These are phyloP conservation scores for Fusarium luffae DNA, from an alignment of 2,329 filamentous ascomycete genomes.

Conservation along the genomic window DNA sequence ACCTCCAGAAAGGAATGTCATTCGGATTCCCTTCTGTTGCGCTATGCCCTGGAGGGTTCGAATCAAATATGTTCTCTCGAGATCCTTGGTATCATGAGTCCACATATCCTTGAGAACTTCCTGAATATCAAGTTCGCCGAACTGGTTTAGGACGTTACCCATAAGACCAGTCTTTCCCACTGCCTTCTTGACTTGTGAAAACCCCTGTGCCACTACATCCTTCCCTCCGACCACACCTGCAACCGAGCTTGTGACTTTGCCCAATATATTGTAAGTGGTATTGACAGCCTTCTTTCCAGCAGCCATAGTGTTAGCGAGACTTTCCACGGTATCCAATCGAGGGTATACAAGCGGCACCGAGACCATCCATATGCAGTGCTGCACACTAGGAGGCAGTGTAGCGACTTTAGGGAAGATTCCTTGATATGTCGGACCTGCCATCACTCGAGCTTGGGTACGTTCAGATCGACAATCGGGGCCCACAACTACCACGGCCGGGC, in stretches of 20 bases:
- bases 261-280: constrained; percentile 93
- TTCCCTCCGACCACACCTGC: constrained; percentile 96
- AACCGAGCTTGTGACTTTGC: constrained; percentile 93
- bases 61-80: constrained; percentile 96
- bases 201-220: constrained; percentile 90
- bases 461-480: constrained; percentile 94
- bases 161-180: constrained; percentile 96
- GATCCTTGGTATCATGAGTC: constrained; percentile 98
- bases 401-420: constrained; percentile 96
- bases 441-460: constrained; percentile 87
- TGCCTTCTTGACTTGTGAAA: constrained; percentile 94
- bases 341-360: constrained; percentile 93
- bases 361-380: constrained; percentile 97
- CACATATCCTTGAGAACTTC: constrained; percentile 97
- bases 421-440: constrained; percentile 97
- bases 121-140: constrained; percentile 93
- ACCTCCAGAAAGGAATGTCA: constrained; percentile 96
- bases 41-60: constrained; percentile 94
- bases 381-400: constrained; percentile 87
- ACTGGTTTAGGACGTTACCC: constrained; percentile 94
- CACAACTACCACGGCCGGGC: constrained; percentile 88
- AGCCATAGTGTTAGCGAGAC: constrained; percentile 88
- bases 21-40: constrained; percentile 93
- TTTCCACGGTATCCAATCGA: constrained; percentile 89
- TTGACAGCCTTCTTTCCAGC: constrained; percentile 98